phyloP scores from a whole-genome alignment of 1,284 basidiomycete genomes.

The Vanrija sp. region DNA sequence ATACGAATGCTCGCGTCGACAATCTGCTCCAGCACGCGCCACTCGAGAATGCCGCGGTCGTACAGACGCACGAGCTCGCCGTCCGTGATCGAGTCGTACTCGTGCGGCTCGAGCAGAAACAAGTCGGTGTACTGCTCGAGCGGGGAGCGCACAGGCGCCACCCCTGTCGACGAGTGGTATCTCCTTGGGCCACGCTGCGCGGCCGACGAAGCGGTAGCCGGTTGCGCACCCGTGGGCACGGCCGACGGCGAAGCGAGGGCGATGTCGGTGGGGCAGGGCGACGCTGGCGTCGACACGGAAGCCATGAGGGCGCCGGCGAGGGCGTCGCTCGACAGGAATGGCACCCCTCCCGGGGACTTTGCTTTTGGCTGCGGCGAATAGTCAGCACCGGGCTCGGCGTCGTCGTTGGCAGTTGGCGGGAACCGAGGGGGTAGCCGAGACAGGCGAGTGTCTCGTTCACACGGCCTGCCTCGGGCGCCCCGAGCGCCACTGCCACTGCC shows the following conservation, averaged over 20 bases:
- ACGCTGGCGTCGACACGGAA: too few relatives aligned
- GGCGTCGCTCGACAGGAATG: too few relatives aligned
- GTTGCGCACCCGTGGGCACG: background rate
- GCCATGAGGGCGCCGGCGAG: too few relatives aligned
- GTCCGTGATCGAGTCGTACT: slow-evolving; percentile 21
- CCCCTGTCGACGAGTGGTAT: background rate
- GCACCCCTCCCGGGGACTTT: too few relatives aligned
- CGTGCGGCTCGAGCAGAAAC: slow-evolving; percentile 20
- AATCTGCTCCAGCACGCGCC: slow-evolving; percentile 17
- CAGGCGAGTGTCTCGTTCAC: background rate
- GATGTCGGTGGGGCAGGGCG: background rate
- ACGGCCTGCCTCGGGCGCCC: too few relatives aligned
- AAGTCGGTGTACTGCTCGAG: slow-evolving; percentile 18
- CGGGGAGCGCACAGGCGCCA: background rate
- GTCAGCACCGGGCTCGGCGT: too few relatives aligned
- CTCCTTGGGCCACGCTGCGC: background rate
- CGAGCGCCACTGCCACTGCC: background rate
- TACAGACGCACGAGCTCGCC: slow-evolving; percentile 20
- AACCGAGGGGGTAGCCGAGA: background rate
- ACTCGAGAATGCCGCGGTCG: slow-evolving; percentile 18
- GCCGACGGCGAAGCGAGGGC: background rate
- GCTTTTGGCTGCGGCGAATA: too few relatives aligned
- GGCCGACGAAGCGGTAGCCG: background rate
- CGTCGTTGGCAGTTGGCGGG: too few relatives aligned
- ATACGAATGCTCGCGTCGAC: slow-evolving; percentile 20